Percentiles rank a stretch among this genome's conserved stretches.
phyloP scores from a whole-genome alignment of 2,329 filamentous ascomycete species.

The Teratosphaeria viscida region DNA sequence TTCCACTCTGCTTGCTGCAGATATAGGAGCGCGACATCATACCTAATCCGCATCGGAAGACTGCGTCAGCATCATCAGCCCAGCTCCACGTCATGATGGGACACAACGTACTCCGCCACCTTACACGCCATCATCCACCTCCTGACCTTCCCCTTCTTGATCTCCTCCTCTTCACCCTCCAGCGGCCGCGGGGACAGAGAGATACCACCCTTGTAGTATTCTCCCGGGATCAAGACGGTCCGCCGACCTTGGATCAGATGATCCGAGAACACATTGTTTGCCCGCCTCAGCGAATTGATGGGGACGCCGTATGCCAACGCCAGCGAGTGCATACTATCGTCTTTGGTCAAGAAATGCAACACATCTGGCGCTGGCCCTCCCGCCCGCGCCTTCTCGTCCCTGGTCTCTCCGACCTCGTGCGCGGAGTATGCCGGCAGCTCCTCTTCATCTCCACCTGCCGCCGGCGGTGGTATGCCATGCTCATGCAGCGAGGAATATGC shows the following conservation, averaged over 20 bases:
- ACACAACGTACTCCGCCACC: conserved; percentile 53
- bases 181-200: conserved; percentile 59
- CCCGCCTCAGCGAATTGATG: conserved; percentile 47
- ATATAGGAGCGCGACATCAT: conserved; percentile 64
- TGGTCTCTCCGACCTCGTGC: conserved; percentile 16
- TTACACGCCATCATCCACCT: conserved; percentile 74
- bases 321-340: conserved; percentile 57
- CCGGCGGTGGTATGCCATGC: conserved; percentile 26
- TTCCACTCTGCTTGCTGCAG: conserved; percentile 60
- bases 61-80: conserved; percentile 29
- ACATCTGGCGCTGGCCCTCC: conserved; percentile 47
- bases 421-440: conserved; percentile 36
- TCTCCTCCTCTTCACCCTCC: conserved; percentile 65
- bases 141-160: conserved; percentile 58
- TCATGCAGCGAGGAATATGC: conserved; percentile 40
- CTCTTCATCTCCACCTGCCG: conserved; percentile 17
- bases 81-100: background rate
- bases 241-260: conserved; percentile 59
- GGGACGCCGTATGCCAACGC: conserved; percentile 64
- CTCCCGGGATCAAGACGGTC: conserved; percentile 60
- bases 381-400: conserved; percentile 24
- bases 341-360: conserved; percentile 63
- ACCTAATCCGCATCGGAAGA: conserved; percentile 33
- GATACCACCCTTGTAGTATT: conserved; percentile 56
- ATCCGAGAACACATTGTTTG: conserved; percentile 62